phyloP scores from a whole-genome alignment of 1,139 yeast genomes.

The Saccharomycopsis phalli region DNA sequence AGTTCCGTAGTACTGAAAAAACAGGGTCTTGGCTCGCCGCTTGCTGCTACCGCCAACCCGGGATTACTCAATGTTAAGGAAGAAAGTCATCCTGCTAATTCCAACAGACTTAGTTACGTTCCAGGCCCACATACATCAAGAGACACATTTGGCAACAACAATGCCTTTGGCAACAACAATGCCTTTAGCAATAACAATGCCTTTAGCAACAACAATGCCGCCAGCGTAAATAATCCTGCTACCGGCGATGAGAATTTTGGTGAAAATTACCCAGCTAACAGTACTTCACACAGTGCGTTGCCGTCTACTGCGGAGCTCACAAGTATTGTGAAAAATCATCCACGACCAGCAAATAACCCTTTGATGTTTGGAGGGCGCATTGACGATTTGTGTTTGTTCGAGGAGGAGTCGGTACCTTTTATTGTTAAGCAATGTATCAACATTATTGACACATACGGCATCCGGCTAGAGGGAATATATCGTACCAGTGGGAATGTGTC shows the following conservation, averaged over 20 bases:
- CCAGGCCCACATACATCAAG: too few relatives aligned
- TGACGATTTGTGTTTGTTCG: slow-evolving; percentile 65
- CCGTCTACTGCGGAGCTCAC: slow-evolving; percentile 12
- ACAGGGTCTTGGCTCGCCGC: slow-evolving; percentile 6
- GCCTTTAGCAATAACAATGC: background rate
- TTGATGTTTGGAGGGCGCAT: slow-evolving; percentile 77
- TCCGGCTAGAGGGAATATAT: slow-evolving; percentile 82
- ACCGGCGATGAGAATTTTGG: background rate
- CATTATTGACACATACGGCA: slow-evolving; percentile 75
- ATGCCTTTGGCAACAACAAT: background rate
- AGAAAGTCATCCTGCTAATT: slow-evolving; percentile 8
- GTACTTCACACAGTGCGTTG: slow-evolving; percentile 14
- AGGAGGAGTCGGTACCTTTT: slow-evolving; percentile 89
- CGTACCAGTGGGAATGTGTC: slow-evolving; percentile 74
- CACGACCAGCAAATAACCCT: slow-evolving; percentile 27
- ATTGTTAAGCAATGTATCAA: slow-evolving; percentile 83
- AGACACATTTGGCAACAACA: background rate
- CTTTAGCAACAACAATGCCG: background rate
- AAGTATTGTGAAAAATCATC: background rate
- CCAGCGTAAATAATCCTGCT: background rate
- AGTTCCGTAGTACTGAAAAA: too few relatives aligned
- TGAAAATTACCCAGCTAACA: background rate
- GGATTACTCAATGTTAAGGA: slow-evolving; percentile 7
- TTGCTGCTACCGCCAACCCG: slow-evolving; percentile 9
- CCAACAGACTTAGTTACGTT: background rate